Evolutionary conservation across 2,329 filamentous ascomycete species (phyloP).

Genomic region (Parastagonospora nodorum): DNA sequence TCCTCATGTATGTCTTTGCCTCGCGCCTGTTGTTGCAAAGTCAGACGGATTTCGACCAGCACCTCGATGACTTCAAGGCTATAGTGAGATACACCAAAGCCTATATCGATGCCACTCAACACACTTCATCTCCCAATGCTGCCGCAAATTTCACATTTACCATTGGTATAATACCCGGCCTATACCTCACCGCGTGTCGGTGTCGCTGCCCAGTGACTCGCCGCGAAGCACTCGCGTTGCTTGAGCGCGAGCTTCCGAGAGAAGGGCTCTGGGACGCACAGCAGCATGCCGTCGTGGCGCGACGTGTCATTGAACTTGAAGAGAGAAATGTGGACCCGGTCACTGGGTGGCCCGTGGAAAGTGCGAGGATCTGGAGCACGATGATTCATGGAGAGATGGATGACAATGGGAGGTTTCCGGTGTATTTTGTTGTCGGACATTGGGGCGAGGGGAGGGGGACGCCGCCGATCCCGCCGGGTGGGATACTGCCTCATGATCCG

Average conservation of each 20-base stretch:
- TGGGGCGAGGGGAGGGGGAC: slow-evolving; percentile 16
- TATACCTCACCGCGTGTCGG: not conserved
- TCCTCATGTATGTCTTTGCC: not conserved
- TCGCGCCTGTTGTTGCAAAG: not conserved
- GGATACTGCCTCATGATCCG: slow-evolving; percentile 1
- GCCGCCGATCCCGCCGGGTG: slow-evolving; percentile 13
- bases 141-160: slow-evolving; percentile 1
- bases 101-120: not conserved
- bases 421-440: slow-evolving; percentile 11
- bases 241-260: slow-evolving; percentile 21
- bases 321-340: slow-evolving; percentile 20
- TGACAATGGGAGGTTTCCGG: slow-evolving; percentile 11
- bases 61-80: slow-evolving; percentile 1
- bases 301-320: slow-evolving; percentile 27
- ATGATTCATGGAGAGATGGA: slow-evolving; percentile 11
- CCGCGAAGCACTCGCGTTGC: slow-evolving; percentile 23
- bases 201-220: slow-evolving; percentile 25
- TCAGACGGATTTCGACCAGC: not conserved
- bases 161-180: not conserved
- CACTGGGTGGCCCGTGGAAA: slow-evolving; percentile 24
- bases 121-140: not conserved
- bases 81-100: not conserved
- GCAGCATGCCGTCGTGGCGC: slow-evolving; percentile 19
- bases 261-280: slow-evolving; percentile 28
- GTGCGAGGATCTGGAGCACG: slow-evolving; percentile 16